Conservation (phyloP, 257 asterid genomes). For the Parsonsia alboflavescens region DNA sequence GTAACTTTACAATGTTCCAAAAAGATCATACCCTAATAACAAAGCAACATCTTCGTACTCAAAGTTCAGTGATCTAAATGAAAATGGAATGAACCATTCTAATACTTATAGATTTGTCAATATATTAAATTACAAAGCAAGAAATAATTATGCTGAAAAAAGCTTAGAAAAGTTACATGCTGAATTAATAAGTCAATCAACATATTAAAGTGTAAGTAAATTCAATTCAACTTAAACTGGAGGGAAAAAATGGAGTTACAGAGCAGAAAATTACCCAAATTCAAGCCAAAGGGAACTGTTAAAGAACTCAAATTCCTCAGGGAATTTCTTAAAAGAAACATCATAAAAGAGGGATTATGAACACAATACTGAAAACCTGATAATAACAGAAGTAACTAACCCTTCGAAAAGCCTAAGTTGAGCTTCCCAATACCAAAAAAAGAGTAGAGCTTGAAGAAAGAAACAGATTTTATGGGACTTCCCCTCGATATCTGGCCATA, state of each 20-base stretch:
- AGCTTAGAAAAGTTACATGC: neutral
- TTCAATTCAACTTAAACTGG: too few relatives aligned
- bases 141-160: too few relatives aligned
- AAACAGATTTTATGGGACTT: too few relatives aligned
- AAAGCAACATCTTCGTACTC: too few relatives aligned
- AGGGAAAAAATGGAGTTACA: too few relatives aligned
- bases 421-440: too few relatives aligned
- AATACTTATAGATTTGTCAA: too few relatives aligned
- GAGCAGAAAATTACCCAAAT: neutral
- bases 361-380: slow-evolving; percentile 19
- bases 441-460: too few relatives aligned
- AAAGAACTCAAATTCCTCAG: slow-evolving; percentile 52
- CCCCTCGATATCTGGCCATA: too few relatives aligned
- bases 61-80: neutral
- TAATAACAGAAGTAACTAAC: too few relatives aligned
- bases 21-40: neutral
- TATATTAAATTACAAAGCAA: too few relatives aligned
- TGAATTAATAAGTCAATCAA: neutral
- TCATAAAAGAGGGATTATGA: slow-evolving; percentile 60
- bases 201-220: neutral
- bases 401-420: too few relatives aligned
- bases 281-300: slow-evolving; percentile 51
- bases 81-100: neutral
- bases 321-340: slow-evolving; percentile 77
- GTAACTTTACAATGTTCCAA: neutral